Conservation (phyloP, 768 basidiomycete genomes). For the Tylopilus sp. region DNA sequence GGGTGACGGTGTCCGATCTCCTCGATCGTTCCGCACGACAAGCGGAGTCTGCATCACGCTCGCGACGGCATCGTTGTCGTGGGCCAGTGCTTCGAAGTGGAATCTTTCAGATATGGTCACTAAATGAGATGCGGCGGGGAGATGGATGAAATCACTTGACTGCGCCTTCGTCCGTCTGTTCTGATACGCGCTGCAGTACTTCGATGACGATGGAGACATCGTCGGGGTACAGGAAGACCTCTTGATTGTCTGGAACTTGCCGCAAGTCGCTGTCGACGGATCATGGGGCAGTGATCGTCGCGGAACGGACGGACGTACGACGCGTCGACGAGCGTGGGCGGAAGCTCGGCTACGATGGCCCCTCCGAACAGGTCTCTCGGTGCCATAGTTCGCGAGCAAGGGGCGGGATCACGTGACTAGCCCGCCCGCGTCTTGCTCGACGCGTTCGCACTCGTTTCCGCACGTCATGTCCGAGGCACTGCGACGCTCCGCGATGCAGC, state of each 20-base stretch:
- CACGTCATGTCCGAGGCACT: constrained; percentile 43
- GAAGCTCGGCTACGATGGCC: constrained; percentile 65
- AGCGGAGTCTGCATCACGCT: constrained; percentile 41
- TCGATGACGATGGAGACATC: constrained; percentile 80
- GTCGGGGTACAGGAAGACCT: constrained; percentile 77
- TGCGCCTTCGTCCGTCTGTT: constrained; percentile 54
- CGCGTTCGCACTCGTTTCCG: neutral
- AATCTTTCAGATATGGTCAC: constrained; percentile 50
- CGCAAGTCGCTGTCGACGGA: constrained; percentile 50
- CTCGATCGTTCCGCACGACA: constrained; percentile 39
- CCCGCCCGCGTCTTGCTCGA: neutral
- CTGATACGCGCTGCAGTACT: constrained; percentile 70
- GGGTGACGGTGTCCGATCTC: constrained; percentile 54
- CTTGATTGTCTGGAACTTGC: constrained; percentile 92
- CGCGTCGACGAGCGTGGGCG: constrained; percentile 66
- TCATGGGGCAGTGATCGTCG: neutral
- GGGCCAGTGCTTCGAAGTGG: constrained; percentile 86
- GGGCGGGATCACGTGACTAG: constrained; percentile 18
- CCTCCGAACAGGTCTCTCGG: constrained; percentile 70
- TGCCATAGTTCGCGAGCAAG: constrained; percentile 6
- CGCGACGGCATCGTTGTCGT: constrained; percentile 77
- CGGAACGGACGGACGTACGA: constrained; percentile 56
- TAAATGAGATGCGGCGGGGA: neutral
- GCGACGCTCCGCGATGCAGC: constrained; percentile 59
- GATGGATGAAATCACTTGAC: constrained; percentile 50